These are phyloP conservation scores for Tylopilus subfusipes DNA, from an alignment of 768 basidiomycete genomes.

Conservation along the genomic window DNA sequence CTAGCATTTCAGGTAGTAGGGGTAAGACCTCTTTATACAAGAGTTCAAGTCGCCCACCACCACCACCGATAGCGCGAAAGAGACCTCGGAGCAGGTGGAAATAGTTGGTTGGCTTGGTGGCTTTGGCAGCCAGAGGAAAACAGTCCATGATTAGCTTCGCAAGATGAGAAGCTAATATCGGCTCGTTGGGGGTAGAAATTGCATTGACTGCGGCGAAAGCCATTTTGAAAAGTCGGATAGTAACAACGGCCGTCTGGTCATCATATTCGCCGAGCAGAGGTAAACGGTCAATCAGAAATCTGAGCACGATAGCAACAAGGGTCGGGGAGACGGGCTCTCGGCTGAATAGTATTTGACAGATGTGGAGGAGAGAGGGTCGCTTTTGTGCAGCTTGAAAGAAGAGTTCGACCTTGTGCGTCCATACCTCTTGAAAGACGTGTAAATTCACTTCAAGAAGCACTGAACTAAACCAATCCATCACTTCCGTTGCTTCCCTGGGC, in stretches of 20 bases:
- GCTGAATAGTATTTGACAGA: slow-evolving; percentile 79
- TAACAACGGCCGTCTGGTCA: slow-evolving; percentile 74
- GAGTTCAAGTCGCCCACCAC: slow-evolving; percentile 88
- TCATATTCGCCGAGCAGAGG: slow-evolving; percentile 82
- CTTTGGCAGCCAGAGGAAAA: slow-evolving; percentile 90
- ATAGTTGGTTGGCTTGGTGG: slow-evolving; percentile 87
- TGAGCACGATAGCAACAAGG: slow-evolving; percentile 83
- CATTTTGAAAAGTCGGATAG: slow-evolving; percentile 93
- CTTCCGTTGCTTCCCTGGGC: slow-evolving; percentile 67
- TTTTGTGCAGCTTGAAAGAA: slow-evolving; percentile 80
- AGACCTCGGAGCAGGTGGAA: slow-evolving; percentile 88
- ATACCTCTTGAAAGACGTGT: slow-evolving; percentile 94
- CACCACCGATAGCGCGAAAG: slow-evolving; percentile 90
- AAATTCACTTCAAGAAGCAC: slow-evolving; percentile 80
- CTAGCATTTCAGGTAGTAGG: slow-evolving; percentile 94
- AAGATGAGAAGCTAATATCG: slow-evolving; percentile 89
- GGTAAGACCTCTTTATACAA: slow-evolving; percentile 96
- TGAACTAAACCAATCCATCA: slow-evolving; percentile 75
- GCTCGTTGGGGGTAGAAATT: slow-evolving; percentile 75
- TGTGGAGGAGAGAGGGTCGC: slow-evolving; percentile 74
- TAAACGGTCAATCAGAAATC: slow-evolving; percentile 79
- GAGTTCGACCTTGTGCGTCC: slow-evolving; percentile 89
- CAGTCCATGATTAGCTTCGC: slow-evolving; percentile 94
- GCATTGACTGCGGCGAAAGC: slow-evolving; percentile 83
- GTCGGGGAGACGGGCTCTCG: slow-evolving; percentile 76